phyloP scores from a whole-genome alignment of 106 monocot genomes.

The Iris macrosiphon region DNA sequence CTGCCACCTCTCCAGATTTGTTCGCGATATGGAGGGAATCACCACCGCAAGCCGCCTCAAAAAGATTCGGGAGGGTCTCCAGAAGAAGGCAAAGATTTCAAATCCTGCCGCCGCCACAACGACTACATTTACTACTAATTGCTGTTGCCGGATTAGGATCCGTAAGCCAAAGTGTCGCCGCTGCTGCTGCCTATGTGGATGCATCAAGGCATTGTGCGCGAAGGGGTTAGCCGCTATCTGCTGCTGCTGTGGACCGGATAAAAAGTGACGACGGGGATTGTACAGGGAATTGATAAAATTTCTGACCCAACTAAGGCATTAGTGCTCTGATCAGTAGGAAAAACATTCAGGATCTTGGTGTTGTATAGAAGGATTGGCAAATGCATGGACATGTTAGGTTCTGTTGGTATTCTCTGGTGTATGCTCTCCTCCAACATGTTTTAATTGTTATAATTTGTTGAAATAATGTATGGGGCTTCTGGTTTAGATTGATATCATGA shows the following conservation, averaged over 20 bases:
- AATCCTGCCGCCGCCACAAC: slow-evolving; percentile 16
- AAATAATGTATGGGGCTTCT: too few species aligned
- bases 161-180: slow-evolving; percentile 36
- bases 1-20: slow-evolving; percentile 50
- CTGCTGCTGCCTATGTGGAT: background rate
- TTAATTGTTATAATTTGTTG: too few species aligned
- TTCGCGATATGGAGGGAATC: slow-evolving; percentile 64
- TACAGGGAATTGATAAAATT: too few species aligned
- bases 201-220: slow-evolving; percentile 1
- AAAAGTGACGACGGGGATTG: too few species aligned
- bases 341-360: too few species aligned
- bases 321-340: too few species aligned
- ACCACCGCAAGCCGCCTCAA: slow-evolving; percentile 44
- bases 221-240: background rate
- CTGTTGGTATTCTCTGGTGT: too few species aligned
- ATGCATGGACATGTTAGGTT: too few species aligned
- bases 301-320: too few species aligned
- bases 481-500: too few species aligned
- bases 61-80: slow-evolving; percentile 40
- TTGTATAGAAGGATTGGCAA: too few species aligned
- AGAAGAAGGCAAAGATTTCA: slow-evolving; percentile 2
- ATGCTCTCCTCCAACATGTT: too few species aligned
- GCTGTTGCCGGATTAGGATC: slow-evolving; percentile 46
- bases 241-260: slow-evolving; percentile 6
- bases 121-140: slow-evolving; percentile 61